A percentile compares a stretch with the other conserved stretches of the same genome.
These are phyloP conservation scores for Cenchrus americanus DNA, from an alignment of 176 grass and related monocot genomes.

Conservation along the genomic window DNA sequence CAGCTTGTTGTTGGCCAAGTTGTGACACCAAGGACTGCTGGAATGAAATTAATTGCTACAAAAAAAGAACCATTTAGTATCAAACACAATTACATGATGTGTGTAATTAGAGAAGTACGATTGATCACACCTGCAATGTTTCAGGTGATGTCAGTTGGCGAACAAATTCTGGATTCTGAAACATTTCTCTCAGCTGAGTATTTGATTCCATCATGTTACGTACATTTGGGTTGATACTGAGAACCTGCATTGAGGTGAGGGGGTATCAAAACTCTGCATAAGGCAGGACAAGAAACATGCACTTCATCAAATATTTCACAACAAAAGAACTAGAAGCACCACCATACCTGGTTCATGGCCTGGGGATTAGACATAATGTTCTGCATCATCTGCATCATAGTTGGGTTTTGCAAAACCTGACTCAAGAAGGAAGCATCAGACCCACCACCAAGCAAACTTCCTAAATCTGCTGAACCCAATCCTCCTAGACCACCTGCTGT, in stretches of 20 bases:
- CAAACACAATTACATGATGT: constrained; percentile 6
- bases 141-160: constrained; percentile 91
- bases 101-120: constrained; percentile 29
- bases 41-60: constrained; percentile 83
- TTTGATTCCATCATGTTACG: constrained; percentile 86
- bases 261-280: constrained; percentile 3
- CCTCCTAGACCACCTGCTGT: constrained; percentile 47
- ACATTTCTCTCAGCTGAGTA: constrained; percentile 80
- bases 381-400: constrained; percentile 94
- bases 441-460: constrained; percentile 67
- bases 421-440: constrained; percentile 64
- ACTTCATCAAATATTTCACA: constrained; percentile 11
- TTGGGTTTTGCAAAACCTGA: constrained; percentile 91
- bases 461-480: constrained; percentile 68
- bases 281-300: constrained; percentile 27
- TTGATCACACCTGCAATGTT: constrained; percentile 70
- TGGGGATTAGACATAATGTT: constrained; percentile 92
- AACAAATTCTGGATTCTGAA: constrained; percentile 95
- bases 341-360: constrained; percentile 82
- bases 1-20: constrained; percentile 68
- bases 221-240: constrained; percentile 75
- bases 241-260: constrained; percentile 50
- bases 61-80: constrained; percentile 37
- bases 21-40: constrained; percentile 78
- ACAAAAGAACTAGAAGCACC: constrained; percentile 7